These are phyloP conservation scores for Sphaerosporella brunnea DNA, from an alignment of 495 filamentous ascomycete species.

Conservation along the genomic window DNA sequence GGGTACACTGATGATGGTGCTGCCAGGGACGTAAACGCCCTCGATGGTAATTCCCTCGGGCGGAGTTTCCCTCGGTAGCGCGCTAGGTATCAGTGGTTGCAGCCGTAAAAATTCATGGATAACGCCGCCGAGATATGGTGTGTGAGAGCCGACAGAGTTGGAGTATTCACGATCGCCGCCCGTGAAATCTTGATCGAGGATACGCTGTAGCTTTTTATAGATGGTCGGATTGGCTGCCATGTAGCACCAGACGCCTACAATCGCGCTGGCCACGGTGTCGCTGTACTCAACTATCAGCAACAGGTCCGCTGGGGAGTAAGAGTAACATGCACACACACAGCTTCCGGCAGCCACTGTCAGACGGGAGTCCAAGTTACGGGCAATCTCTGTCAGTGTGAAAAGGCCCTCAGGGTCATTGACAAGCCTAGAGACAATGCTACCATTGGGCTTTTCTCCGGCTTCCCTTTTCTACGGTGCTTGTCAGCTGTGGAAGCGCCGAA, in stretches of 20 bases:
- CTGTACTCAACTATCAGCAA: conserved; percentile 22
- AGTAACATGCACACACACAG: too few species aligned
- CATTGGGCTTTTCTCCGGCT: too few species aligned
- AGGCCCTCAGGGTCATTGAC: too few species aligned
- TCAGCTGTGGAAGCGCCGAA: too few species aligned
- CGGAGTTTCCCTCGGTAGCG: conserved; percentile 31
- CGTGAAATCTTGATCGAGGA: conserved; percentile 9
- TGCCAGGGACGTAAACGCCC: conserved; percentile 31
- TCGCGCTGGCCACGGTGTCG: conserved; percentile 29
- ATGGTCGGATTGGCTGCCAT: conserved; percentile 24
- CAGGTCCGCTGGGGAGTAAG: too few species aligned
- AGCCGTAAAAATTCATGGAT: conserved; percentile 40
- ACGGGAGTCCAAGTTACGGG: too few species aligned
- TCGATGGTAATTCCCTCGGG: conserved; percentile 26
- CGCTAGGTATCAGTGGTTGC: conserved; percentile 33
- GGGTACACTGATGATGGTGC: conserved; percentile 11
- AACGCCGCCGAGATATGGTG: conserved; percentile 30
- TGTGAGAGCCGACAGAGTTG: conserved; percentile 15
- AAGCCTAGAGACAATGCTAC: too few species aligned
- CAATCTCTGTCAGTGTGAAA: too few species aligned
- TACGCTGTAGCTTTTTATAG: conserved; percentile 9
- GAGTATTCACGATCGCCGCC: neutral
- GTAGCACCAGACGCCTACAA: conserved; percentile 29
- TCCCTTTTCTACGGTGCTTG: too few species aligned
- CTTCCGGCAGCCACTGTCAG: too few species aligned